Evolutionary conservation across 1,284 basidiomycete genomes (phyloP), one percentile per base, ranked within the genome.

Genomic region (Ganoderma sinense): DNA sequence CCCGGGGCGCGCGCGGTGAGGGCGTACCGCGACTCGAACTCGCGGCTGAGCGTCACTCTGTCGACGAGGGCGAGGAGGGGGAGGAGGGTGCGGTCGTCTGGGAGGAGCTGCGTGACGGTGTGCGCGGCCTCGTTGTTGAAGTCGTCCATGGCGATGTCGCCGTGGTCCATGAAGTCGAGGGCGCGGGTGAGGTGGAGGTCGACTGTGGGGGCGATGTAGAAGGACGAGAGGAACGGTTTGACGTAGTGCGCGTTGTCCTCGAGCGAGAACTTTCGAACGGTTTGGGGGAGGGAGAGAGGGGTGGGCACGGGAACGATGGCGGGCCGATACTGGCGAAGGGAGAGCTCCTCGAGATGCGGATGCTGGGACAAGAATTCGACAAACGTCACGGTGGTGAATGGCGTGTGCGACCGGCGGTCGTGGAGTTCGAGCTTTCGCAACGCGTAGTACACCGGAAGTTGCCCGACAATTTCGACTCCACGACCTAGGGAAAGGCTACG

Each of bases 201-300:
- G 8, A 67, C 56, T 5, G 53, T 20, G 10, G 62, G 61, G 2
- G 55, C 18, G 58, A 67, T n/a, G 43, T 20, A 10, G 62, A 70
- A 67, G 2, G 65, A 18, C 13, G 65, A 64, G 48, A 70, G 69
- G 56, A 70, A 70, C 20, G 65, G 62, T 26, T 60, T 60, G 5
- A 59, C 51, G 31, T 67, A 70, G 48, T 61, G 36, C 26, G 65
- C 48, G 56, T 67, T 64, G 48, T 70, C 69, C 13, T 66, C 40
- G 48, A 66, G 51, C 23, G 48, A 41, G 40, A 69, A 51, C 41
- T 62, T 62, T 29, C 64, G 60, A 6, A 69, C 39, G 6, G 53
- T 40, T 3, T 40, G 11, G 13, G 64, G 68, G 14, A 69, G 29
- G 4, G 53, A 14, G n/a, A 65, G n/a, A 11, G 51, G 51, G 2